These are phyloP conservation scores for Malassezia sympodialis DNA, from an alignment of 1,284 basidiomycete species.

Conservation along the genomic window DNA sequence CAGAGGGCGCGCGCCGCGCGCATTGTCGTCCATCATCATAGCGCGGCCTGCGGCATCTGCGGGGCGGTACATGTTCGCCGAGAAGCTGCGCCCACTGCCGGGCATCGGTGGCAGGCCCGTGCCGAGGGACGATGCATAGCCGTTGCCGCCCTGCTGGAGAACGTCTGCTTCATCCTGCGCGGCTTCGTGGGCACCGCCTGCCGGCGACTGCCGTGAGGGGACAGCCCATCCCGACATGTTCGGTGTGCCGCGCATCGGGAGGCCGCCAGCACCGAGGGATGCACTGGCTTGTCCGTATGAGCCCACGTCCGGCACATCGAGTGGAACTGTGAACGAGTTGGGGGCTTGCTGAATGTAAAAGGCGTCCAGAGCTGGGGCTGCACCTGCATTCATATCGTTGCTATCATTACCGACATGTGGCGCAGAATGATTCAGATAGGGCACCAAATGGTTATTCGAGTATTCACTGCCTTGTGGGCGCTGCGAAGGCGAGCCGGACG, in stretches of 20 bases:
- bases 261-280: not conserved
- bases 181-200: not conserved
- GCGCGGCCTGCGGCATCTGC: constrained; percentile 4
- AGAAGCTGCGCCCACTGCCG: constrained; percentile 4
- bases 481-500: constrained; percentile 2
- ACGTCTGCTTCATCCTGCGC: constrained; percentile 13
- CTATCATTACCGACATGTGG: constrained; percentile 1
- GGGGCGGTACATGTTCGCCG: constrained; percentile 6
- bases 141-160: constrained; percentile 1
- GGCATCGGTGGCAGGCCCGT: not conserved
- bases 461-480: constrained; percentile 3
- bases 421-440: constrained; percentile 13
- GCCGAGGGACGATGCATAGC: constrained; percentile 3
- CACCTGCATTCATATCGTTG: constrained; percentile 6
- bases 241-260: constrained; percentile 11
- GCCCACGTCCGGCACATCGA: constrained; percentile 15
- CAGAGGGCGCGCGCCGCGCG: constrained; percentile 2
- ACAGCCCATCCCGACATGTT: constrained; percentile 9
- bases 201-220: constrained; percentile 10
- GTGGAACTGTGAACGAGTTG: constrained; percentile 12
- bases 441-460: constrained; percentile 4
- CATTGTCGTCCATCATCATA: constrained; percentile 9
- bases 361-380: constrained; percentile 10
- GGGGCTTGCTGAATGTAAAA: constrained; percentile 19
- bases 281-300: constrained; percentile 11